Percentiles rank a stretch among this genome's conserved stretches.
phyloP scores from a whole-genome alignment of 306 rosid species.

The apple (Malus domestica) region DNA sequence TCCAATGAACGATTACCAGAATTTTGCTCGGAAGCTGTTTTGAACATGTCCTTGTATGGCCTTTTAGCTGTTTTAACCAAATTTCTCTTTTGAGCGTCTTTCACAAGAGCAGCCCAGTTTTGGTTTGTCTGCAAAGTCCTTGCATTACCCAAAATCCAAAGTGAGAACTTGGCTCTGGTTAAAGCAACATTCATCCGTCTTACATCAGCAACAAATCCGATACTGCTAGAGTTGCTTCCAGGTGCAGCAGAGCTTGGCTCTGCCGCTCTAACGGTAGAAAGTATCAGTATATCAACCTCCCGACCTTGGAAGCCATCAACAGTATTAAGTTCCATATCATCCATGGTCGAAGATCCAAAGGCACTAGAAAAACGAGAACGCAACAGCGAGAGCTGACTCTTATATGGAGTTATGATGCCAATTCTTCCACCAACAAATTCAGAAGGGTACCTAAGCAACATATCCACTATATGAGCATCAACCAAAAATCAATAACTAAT shows the following conservation, averaged over 20 bases:
- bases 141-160: conserved; percentile 89
- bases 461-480: conserved; percentile 19
- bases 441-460: conserved; percentile 55
- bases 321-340: conserved; percentile 72
- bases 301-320: conserved; percentile 99
- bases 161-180: conserved; percentile 86
- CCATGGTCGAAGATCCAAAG: conserved; percentile 63
- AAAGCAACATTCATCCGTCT: conserved; percentile 99
- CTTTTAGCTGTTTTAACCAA: conserved; percentile 39
- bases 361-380: conserved; percentile 67
- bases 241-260: conserved; percentile 20
- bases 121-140: conserved; percentile 72
- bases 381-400: conserved; percentile 71
- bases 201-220: conserved; percentile 96
- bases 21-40: conserved; percentile 28
- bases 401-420: conserved; percentile 90
- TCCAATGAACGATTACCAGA: conserved; percentile 21
- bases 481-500: conserved; percentile 9
- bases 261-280: conserved; percentile 93
- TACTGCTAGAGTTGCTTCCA: conserved; percentile 45
- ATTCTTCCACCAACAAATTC: conserved; percentile 74
- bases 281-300: conserved; percentile 85
- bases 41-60: conserved; percentile 60
- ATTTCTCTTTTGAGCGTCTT: conserved; percentile 78
- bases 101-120: conserved; percentile 82